Evolutionary conservation across 768 basidiomycete species (phyloP), one percentile per base, ranked within the genome.

Genomic region (Rhizopogon vinicolor): DNA sequence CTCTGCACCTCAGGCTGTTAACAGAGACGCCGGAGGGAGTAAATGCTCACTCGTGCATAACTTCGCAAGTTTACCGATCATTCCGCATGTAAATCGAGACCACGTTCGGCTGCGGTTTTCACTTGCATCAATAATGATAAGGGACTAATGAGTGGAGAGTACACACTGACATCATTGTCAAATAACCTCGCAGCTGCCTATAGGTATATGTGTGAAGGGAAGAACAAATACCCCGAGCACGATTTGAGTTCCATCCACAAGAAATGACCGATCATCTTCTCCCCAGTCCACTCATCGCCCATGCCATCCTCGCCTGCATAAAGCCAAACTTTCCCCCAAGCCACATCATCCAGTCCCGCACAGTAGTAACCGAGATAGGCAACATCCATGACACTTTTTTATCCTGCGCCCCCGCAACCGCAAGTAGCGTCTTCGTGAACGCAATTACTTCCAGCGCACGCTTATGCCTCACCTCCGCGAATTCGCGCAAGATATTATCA

Each of bases 381-480:
- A 39, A 53, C 54, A 25, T 7, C 52, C 54, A 37, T 7, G 50
- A 40, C 19, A 55, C 22, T 5, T 29, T 37, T 51, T 40, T 19
- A 41, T 55, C 22, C 37, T 29, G 22, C 16, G 6, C 5, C n/a
- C 62, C 61, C 31, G 60, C 25, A 10, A 63, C 44, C 13, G 55
- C 42, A 14, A 64, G 55, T 61, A 74, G 57, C 12, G 60, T 53
- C 63, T 77, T 76, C 9, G 74, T 72, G 19, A 75, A 51, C n/a
- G 56, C 55, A 40, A 80, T 76, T 16, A 74, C 71, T 13, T 64
- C 60, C 28, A 75, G 57, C 12, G 75, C 78, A 13, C 68, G 68
- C 31, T 60, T 65, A 8, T 67, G 69, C n/a, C 78, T 69, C 48
- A 57, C 53, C 3, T 58, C 54, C 31, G 71, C 68, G 64, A 72